Conservation (phyloP, 2,329 filamentous ascomycete genomes). For the Stagonosporopsis cucurbitacearum region DNA sequence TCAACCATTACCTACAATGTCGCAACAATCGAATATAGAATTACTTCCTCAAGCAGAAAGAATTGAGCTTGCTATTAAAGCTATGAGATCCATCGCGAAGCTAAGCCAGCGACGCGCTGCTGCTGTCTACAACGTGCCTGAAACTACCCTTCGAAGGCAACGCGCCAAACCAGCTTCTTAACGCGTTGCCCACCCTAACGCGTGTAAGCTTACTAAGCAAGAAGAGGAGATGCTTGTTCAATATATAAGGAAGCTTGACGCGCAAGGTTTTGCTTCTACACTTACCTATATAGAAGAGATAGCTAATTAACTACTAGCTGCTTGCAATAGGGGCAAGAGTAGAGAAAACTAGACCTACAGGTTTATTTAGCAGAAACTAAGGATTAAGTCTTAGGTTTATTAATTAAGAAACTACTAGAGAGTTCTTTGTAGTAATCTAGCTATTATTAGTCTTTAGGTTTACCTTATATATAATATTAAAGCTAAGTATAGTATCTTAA, state of each 20-base stretch:
- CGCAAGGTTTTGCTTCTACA: slow-evolving; percentile 18
- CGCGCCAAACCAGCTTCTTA: slow-evolving; percentile 8
- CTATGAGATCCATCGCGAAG: not conserved
- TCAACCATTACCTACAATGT: not conserved
- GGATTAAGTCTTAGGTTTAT: slow-evolving; percentile 11
- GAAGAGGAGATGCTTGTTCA: slow-evolving; percentile 18
- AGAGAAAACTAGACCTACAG: slow-evolving; percentile 18
- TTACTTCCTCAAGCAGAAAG: not conserved
- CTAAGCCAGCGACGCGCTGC: not conserved
- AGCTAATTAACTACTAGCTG: slow-evolving; percentile 15
- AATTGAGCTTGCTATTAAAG: not conserved
- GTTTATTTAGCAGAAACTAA: slow-evolving; percentile 13
- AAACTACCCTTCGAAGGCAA: slow-evolving; percentile 11
- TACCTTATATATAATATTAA: too few relatives aligned
- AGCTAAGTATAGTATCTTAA: too few relatives aligned
- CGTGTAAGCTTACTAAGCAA: slow-evolving; percentile 9
- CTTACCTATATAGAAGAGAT: slow-evolving; percentile 13
- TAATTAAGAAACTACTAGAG: slow-evolving; percentile 14
- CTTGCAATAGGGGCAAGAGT: not conserved
- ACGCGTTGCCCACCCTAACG: slow-evolving; percentile 13
- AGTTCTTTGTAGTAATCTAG: not conserved
- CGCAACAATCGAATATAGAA: not conserved
- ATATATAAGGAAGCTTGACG: slow-evolving; percentile 1
- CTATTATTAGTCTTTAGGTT: not conserved
- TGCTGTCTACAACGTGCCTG: not conserved